Evolutionary conservation across 2,329 filamentous ascomycete genomes (phyloP).

Genomic region (Mollisia scopiformis): DNA sequence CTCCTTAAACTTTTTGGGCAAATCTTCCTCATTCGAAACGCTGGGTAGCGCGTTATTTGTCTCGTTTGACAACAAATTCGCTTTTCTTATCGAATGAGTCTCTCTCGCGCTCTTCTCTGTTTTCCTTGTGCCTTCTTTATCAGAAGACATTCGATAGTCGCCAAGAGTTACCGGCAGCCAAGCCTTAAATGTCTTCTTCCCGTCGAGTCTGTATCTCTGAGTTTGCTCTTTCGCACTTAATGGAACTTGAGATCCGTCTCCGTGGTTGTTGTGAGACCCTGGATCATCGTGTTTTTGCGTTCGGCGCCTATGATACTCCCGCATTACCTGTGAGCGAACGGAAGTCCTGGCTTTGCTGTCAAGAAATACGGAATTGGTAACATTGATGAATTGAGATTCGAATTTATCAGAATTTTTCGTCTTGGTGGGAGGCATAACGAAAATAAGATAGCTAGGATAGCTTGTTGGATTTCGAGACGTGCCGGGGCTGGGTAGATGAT

Average conservation of each 20-base stretch:
- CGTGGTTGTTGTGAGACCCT: background rate
- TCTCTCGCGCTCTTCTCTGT: too few relatives aligned
- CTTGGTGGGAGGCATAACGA: background rate
- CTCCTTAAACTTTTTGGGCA: too few relatives aligned
- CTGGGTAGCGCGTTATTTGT: too few relatives aligned
- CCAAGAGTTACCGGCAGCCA: constrained; percentile 2
- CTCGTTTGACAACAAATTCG: too few relatives aligned
- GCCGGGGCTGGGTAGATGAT: too few relatives aligned
- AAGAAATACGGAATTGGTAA: background rate
- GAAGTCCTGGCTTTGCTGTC: constrained; percentile 10
- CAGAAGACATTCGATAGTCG: too few relatives aligned
- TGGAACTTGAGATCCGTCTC: background rate
- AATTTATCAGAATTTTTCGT: background rate
- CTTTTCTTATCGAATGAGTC: too few relatives aligned
- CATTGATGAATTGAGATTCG: background rate
- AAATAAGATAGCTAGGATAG: too few relatives aligned
- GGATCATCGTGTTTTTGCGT: background rate
- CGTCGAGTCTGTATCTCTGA: constrained; percentile 10
- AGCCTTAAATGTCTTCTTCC: constrained; percentile 1
- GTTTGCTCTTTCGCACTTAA: constrained; percentile 8
- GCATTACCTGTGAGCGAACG: constrained; percentile 13
- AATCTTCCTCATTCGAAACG: too few relatives aligned
- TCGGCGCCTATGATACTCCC: constrained; percentile 10
- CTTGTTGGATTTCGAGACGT: background rate
- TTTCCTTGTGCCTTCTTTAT: too few relatives aligned